These are phyloP conservation scores for Hordeum pubiflorum DNA, from an alignment of 202 grass and related monocot genomes.

Conservation along the genomic window DNA sequence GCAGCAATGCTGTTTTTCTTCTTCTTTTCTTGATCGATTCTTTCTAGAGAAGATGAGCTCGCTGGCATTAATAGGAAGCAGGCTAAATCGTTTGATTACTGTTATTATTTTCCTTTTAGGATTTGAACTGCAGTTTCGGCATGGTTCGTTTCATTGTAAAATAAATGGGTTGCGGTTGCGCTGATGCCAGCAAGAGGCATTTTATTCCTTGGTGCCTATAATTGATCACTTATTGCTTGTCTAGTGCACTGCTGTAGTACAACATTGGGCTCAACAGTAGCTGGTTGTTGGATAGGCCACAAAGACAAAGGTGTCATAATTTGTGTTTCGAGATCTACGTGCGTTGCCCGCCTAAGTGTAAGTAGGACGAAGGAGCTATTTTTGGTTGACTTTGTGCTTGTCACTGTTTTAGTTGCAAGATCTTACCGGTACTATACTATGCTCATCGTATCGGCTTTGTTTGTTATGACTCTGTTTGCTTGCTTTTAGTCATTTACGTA, in stretches of 20 bases:
- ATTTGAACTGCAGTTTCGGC: background rate
- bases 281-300: conserved; percentile 28
- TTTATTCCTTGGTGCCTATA: conserved; percentile 22
- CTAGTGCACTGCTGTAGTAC: conserved; percentile 23
- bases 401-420: conserved; percentile 4
- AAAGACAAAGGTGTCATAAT: conserved; percentile 14
- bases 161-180: background rate
- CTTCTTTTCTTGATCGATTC: conserved; percentile 7
- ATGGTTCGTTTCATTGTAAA: conserved; percentile 6
- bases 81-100: background rate
- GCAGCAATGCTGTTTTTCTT: background rate
- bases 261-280: conserved; percentile 24
- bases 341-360: background rate
- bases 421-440: background rate
- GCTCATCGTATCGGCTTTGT: background rate
- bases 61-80: background rate
- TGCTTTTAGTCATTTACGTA: background rate
- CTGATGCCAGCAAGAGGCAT: conserved; percentile 26
- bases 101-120: background rate
- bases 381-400: conserved; percentile 26
- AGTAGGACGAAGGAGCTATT: background rate
- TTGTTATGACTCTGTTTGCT: background rate
- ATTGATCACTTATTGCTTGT: conserved; percentile 40
- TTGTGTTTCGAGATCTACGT: conserved; percentile 24
- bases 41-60: conserved; percentile 14